Evolutionary conservation across 306 rosid genomes (phyloP).

Genomic region (Urtica urens): DNA sequence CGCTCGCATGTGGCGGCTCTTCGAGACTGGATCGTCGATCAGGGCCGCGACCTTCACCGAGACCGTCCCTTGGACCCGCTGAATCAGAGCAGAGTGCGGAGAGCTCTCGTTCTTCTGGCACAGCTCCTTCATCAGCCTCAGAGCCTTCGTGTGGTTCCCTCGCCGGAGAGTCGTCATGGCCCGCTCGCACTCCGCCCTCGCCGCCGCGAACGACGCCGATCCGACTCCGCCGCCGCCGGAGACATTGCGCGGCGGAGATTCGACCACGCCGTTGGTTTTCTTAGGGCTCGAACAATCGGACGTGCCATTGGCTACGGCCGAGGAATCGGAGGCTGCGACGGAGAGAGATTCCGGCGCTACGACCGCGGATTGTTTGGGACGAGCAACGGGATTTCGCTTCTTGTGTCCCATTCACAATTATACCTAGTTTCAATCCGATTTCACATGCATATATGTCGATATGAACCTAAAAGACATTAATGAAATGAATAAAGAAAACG

Average conservation of each 20-base stretch:
- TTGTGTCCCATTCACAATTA: conserved; percentile 72
- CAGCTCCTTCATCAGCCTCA: conserved; percentile 70
- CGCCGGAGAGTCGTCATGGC: conserved; percentile 76
- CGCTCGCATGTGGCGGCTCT: conserved; percentile 62
- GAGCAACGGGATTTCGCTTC: conserved; percentile 61
- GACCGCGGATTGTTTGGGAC: conserved; percentile 50
- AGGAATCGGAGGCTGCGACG: conserved; percentile 31
- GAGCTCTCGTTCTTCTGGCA: conserved; percentile 47
- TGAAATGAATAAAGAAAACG: not conserved
- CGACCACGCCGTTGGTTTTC: conserved; percentile 25
- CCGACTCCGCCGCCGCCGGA: conserved; percentile 26
- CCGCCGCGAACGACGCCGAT: conserved; percentile 29
- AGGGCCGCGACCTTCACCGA: conserved; percentile 57
- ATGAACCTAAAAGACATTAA: not conserved
- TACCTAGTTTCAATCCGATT: conserved; percentile 43
- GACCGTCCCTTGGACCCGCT: conserved; percentile 78
- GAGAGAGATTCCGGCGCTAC: conserved; percentile 37
- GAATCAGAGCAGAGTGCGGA: conserved; percentile 39
- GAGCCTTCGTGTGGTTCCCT: conserved; percentile 78
- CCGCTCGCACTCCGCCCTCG: conserved; percentile 75
- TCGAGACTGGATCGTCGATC: conserved; percentile 50
- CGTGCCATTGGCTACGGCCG: conserved; percentile 10
- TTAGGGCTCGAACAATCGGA: conserved; percentile 15
- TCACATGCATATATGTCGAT: conserved; percentile 39
- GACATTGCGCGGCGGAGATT: conserved; percentile 21